Base-by-base conservation (phyloP, 2,329 filamentous ascomycete genomes). In the Venturia effusa region DNA sequence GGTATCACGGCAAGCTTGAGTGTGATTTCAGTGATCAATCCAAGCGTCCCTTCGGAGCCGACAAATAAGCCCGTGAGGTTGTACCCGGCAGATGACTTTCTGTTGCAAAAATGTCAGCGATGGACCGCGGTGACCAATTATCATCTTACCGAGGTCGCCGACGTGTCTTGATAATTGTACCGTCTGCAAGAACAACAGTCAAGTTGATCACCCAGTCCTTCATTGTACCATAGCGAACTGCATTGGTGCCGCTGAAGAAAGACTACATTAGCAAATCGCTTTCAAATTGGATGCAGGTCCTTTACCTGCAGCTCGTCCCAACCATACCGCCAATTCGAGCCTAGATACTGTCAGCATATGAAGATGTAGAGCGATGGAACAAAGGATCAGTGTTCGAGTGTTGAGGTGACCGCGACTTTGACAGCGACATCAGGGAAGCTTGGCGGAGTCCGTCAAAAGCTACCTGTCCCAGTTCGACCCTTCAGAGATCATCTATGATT, bases 191-290 rank as follows among this genome's bases (percentile, higher is more conserved):
- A 0, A 93, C 89, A 1, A 92, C 88, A 0, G 89, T 93, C 64
- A 93, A 75, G 70, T 92, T 92, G 70, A 93, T 85, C 32, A 93
- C 88, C 88, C 89, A 92, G 70, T 93, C 89, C 71, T 90, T 91
- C 89, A 93, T 93, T 0, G 89, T 92, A 7, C 89, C 89, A 70
- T 93, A 93, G 68, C 85, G 82, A 48, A 92, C 88, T 2, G 88
- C 88, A 70, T 92, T 92, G 0, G 89, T 93, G 1, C 89, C 89
- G 15, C 85, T 88, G 71, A 84, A 62, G 27, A 13, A 17, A 34
- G 27, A 32, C n/a, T 51, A 3, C 3, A 45, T 62, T 37, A 62
- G 41, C 5, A 43, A 1, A 24, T 22, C 22, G 45, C 19, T 37
- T 40, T 57, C 54, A 22, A 51, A 10, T 8, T 61, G 3, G 5